Conservation (phyloP, 1,284 basidiomycete species). For the Mrakiaceae sp. region DNA sequence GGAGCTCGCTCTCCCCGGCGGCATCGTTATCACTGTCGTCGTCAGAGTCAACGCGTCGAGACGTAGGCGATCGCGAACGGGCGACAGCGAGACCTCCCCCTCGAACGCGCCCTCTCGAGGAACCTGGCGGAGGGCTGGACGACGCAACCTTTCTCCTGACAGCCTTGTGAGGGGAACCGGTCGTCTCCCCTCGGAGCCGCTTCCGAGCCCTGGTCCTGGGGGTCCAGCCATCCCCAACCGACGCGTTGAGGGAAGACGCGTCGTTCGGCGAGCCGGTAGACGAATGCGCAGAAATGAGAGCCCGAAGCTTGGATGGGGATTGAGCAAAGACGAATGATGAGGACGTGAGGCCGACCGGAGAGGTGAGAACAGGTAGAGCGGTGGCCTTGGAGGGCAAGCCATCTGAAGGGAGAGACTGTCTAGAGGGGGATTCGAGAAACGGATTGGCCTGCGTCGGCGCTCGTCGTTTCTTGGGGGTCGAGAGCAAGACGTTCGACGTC, state of each 20-base stretch:
- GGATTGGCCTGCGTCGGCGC: not conserved
- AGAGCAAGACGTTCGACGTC: not conserved
- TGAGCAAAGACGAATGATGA: not conserved
- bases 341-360: not conserved
- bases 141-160: not conserved
- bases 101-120: not conserved
- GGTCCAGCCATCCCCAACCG: slow-evolving; percentile 5
- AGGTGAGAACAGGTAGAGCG: not conserved
- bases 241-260: not conserved
- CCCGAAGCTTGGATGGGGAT: not conserved
- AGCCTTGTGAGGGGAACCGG: not conserved
- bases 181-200: slow-evolving; percentile 7
- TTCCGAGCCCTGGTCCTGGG: slow-evolving; percentile 16
- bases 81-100: not conserved
- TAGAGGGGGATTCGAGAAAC: not conserved
- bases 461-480: not conserved
- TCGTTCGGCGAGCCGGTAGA: slow-evolving; percentile 10
- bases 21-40: slow-evolving; percentile 3
- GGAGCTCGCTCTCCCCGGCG: not conserved
- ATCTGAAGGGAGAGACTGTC: not conserved
- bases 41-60: not conserved
- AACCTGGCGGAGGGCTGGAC: not conserved
- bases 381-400: not conserved
- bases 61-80: not conserved
- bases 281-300: slow-evolving; percentile 10